These are phyloP conservation scores for Cornus florida DNA, from an alignment of 148 eudicot genomes.

Conservation along the genomic window DNA sequence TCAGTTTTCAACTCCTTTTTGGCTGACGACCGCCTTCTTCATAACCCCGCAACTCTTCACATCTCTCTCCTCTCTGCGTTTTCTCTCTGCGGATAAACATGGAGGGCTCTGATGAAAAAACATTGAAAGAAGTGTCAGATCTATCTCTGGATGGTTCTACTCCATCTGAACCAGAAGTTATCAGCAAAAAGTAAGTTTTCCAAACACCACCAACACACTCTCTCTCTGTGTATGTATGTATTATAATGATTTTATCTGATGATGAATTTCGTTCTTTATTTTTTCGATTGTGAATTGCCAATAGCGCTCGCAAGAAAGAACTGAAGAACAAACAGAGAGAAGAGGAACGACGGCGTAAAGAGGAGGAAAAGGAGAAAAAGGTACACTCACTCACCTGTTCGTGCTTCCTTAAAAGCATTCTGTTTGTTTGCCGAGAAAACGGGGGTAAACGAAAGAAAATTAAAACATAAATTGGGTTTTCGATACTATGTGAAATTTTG, in stretches of 20 bases:
- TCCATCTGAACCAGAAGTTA: constrained; percentile 26
- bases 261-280: background rate
- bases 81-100: background rate
- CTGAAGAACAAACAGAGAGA: constrained; percentile 51
- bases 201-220: background rate
- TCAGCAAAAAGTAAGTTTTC: constrained; percentile 40
- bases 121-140: background rate
- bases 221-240: background rate
- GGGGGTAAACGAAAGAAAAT: too few species aligned
- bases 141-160: constrained; percentile 2
- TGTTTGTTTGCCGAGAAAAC: background rate
- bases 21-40: too few species aligned
- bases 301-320: constrained; percentile 54
- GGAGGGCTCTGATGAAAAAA: background rate
- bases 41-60: too few species aligned
- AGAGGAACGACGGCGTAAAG: constrained; percentile 61
- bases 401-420: background rate
- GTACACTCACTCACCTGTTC: constrained; percentile 6
- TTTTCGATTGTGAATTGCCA: background rate
- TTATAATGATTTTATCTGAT: background rate
- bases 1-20: too few species aligned
- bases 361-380: constrained; percentile 62
- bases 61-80: too few species aligned
- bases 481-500: background rate
- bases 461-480: too few species aligned